Percentiles rank a stretch among this genome's conserved stretches.
Conservation (phyloP, 2,329 filamentous ascomycete genomes). For the Xylaria polymorpha region DNA sequence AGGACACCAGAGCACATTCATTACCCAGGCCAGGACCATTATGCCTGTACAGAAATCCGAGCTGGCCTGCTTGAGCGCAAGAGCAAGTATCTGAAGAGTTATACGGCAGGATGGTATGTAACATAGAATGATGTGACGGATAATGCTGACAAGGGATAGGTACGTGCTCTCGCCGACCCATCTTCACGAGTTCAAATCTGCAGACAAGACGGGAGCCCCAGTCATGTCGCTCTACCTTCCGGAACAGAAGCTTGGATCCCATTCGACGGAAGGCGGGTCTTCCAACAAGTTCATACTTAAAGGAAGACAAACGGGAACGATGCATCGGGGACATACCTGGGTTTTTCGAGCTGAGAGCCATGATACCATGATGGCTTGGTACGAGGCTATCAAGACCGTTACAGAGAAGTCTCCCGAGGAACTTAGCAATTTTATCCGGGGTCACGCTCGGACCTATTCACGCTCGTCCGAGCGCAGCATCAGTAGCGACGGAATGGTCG, state of each 20-base stretch:
- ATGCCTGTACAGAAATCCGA: conserved; percentile 83
- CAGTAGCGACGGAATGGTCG: conserved; percentile 81
- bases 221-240: conserved; percentile 96
- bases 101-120: conserved; percentile 90
- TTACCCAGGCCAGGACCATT: conserved; percentile 90
- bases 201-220: conserved; percentile 88
- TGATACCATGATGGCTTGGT: conserved; percentile 98
- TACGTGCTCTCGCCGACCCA: conserved; percentile 97
- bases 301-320: conserved; percentile 89
- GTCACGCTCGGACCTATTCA: conserved; percentile 82
- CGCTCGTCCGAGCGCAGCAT: conserved; percentile 70
- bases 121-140: conserved; percentile 46
- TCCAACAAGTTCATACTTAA: conserved; percentile 99
- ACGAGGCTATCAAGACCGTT: conserved; percentile 88
- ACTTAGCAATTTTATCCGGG: conserved; percentile 85
- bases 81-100: conserved; percentile 98
- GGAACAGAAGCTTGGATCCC: conserved; percentile 94
- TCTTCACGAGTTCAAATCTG: conserved; percentile 98
- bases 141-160: conserved; percentile 61
- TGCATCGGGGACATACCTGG: conserved; percentile 86
- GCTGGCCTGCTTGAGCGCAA: conserved; percentile 95
- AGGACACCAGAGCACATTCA: conserved; percentile 84
- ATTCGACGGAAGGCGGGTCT: conserved; percentile 82
- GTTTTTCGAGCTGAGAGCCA: conserved; percentile 78
- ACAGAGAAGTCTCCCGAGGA: conserved; percentile 92